Evolutionary conservation across 495 filamentous ascomycete species (phyloP).

Genomic region (Penicillium robsamsonii): DNA sequence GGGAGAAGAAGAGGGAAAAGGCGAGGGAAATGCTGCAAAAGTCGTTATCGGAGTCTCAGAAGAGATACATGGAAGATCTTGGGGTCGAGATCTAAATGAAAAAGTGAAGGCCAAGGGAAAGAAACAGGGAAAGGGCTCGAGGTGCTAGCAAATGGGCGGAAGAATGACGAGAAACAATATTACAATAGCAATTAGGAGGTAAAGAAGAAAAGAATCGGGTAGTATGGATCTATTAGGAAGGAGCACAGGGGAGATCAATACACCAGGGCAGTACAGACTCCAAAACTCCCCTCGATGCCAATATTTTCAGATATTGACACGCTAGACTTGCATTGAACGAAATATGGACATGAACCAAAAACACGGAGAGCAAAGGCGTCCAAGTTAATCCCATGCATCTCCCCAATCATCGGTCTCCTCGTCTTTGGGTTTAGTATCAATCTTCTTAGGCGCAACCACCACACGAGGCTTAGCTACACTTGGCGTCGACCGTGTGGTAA

Average conservation of each 20-base stretch:
- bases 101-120: too few relatives aligned
- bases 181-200: background rate
- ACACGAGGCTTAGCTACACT: conserved; percentile 42
- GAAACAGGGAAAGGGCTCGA: background rate
- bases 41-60: too few relatives aligned
- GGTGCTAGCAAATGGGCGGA: background rate
- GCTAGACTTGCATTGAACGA: background rate
- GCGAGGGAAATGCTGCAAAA: too few relatives aligned
- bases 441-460: conserved; percentile 42
- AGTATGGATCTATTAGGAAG: background rate
- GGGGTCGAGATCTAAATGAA: too few relatives aligned
- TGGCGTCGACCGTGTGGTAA: conserved; percentile 32
- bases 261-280: background rate
- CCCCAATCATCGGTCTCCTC: conserved; percentile 53
- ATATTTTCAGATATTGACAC: background rate
- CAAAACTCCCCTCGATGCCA: background rate
- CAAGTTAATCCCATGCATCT: conserved; percentile 51
- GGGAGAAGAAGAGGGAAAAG: too few relatives aligned
- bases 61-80: too few relatives aligned
- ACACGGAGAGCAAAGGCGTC: background rate
- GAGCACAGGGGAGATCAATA: background rate
- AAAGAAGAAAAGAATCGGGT: background rate
- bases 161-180: background rate
- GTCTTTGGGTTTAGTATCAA: conserved; percentile 52
- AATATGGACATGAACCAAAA: conserved; percentile 3